phyloP scores from a whole-genome alignment of 176 grass and related monocot species.

The Avena atlantica region DNA sequence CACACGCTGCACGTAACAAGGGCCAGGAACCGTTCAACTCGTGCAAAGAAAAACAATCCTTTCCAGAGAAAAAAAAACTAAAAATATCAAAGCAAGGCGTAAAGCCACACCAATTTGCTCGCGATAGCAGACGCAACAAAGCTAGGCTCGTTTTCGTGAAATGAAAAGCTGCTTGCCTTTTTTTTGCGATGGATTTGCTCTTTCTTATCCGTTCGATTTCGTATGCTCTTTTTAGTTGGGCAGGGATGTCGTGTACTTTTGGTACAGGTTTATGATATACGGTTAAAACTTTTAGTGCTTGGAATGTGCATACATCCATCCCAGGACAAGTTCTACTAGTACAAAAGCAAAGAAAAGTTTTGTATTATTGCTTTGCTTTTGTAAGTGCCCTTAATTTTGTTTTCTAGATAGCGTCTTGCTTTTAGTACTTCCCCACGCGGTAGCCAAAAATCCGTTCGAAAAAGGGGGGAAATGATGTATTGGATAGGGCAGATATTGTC shows the following conservation, averaged over 20 bases:
- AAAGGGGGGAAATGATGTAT: not conserved
- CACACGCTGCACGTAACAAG: conserved; percentile 14
- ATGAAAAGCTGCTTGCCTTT: conserved; percentile 37
- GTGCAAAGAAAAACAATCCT: not conserved
- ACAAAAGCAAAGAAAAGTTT: not conserved
- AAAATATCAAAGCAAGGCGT: not conserved
- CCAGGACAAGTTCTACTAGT: not conserved
- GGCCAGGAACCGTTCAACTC: not conserved
- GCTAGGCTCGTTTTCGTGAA: not conserved
- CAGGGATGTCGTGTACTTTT: not conserved
- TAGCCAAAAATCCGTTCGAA: not conserved
- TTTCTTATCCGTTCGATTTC: not conserved
- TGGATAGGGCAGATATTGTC: conserved; percentile 1
- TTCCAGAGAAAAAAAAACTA: not conserved
- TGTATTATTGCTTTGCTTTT: not conserved
- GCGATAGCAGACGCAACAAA: not conserved
- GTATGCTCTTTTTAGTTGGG: not conserved
- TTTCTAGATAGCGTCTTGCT: no score
- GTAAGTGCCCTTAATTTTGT: no score
- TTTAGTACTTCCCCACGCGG: no score
- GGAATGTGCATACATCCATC: not conserved
- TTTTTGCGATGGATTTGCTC: not conserved
- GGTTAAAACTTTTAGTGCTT: not conserved
- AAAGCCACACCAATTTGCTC: not conserved
- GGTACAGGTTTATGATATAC: not conserved